These are phyloP conservation scores for Boletus sp. DNA, from an alignment of 1,284 basidiomycete genomes.

Conservation along the genomic window DNA sequence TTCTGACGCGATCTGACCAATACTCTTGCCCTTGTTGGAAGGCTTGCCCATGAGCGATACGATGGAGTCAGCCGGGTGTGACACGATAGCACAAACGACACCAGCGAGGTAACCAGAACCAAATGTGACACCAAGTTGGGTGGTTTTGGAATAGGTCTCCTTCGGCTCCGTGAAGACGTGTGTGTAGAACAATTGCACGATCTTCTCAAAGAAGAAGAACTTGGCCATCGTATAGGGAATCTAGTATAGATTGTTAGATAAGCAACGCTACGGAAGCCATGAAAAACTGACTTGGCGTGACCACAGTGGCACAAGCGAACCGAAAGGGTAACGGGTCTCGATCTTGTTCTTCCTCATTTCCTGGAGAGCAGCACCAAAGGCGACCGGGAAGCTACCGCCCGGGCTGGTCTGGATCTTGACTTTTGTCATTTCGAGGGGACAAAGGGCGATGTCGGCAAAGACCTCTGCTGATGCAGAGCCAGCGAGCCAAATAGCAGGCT, in stretches of 20 bases:
- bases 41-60: conserved; percentile 81
- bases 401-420: conserved; percentile 83
- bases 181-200: conserved; percentile 76
- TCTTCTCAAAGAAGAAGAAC: conserved; percentile 86
- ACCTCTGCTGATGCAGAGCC: conserved; percentile 94
- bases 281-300: conserved; percentile 67
- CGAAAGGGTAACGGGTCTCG: conserved; percentile 81
- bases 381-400: conserved; percentile 71
- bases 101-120: conserved; percentile 82
- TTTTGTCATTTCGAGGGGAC: conserved; percentile 84
- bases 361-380: conserved; percentile 68
- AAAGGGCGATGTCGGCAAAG: conserved; percentile 91
- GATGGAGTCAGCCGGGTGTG: conserved; percentile 79
- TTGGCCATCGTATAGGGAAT: conserved; percentile 90
- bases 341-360: conserved; percentile 66
- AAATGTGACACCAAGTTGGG: conserved; percentile 81
- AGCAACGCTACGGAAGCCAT: neutral
- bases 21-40: conserved; percentile 74
- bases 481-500: conserved; percentile 93
- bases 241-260: conserved; percentile 39
- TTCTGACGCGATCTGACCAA: conserved; percentile 68
- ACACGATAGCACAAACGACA: conserved; percentile 82
- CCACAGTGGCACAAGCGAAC: conserved; percentile 81
- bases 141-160: conserved; percentile 68
- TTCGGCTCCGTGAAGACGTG: conserved; percentile 77